phyloP scores from a whole-genome alignment of 2,329 filamentous ascomycete species.

The Emydomyces testavorans region DNA sequence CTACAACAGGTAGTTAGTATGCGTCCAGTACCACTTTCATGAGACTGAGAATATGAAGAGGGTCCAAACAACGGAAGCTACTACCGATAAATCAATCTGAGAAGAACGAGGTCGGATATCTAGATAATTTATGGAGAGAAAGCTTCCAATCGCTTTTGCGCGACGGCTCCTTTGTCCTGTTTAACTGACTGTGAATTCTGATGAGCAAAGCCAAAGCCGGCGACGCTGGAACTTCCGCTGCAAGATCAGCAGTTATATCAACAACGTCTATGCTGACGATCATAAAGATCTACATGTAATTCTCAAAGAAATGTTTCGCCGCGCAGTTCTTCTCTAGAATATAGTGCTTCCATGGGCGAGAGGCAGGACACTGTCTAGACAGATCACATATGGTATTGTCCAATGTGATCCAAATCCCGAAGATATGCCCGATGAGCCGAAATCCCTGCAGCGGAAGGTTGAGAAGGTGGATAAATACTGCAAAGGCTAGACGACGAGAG shows the following conservation, averaged over 20 bases:
- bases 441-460: constrained; percentile 5
- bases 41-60: too few species aligned
- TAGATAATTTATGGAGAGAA: constrained; percentile 15
- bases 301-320: constrained; percentile 26
- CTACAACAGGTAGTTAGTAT: too few species aligned
- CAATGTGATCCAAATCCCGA: constrained; percentile 16
- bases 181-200: constrained; percentile 12
- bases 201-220: neutral
- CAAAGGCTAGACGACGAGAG: constrained; percentile 3
- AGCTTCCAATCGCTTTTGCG: constrained; percentile 38
- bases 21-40: too few species aligned
- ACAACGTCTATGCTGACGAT: constrained; percentile 30
- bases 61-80: too few species aligned
- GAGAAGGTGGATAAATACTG: constrained; percentile 14
- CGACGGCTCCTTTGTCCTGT: constrained; percentile 23
- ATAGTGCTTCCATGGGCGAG: constrained; percentile 19
- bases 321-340: constrained; percentile 28
- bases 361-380: neutral
- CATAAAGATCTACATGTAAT: constrained; percentile 25
- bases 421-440: constrained; percentile 16
- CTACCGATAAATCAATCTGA: too few species aligned
- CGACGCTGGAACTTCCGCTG: constrained; percentile 10
- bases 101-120: neutral
- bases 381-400: constrained; percentile 12
- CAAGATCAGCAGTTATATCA: constrained; percentile 32